Evolutionary conservation across 1,284 basidiomycete genomes (phyloP).

Genomic region (Naganishia liquefaciens): DNA sequence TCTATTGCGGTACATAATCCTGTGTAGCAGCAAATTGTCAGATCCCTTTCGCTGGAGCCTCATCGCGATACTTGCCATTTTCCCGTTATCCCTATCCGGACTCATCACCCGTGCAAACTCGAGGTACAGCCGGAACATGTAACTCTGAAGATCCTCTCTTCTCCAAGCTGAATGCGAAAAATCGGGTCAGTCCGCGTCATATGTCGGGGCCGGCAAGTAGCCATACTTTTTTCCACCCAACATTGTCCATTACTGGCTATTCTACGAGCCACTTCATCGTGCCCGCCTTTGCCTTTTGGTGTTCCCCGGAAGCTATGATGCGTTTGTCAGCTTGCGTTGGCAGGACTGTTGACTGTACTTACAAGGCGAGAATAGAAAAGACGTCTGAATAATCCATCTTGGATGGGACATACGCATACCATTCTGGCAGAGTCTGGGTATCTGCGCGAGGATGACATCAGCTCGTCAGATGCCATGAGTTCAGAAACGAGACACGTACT

Average conservation of each 20-base stretch:
- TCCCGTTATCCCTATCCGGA: conserved; percentile 56
- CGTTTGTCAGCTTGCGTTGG: not conserved
- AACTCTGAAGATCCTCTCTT: conserved; percentile 52
- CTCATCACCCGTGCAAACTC: conserved; percentile 61
- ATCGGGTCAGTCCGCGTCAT: not conserved
- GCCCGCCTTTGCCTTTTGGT: conserved; percentile 47
- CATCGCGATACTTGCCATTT: conserved; percentile 43
- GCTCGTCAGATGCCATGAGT: not conserved
- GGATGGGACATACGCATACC: conserved; percentile 55
- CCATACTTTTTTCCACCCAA: conserved; percentile 54
- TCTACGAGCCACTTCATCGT: conserved; percentile 54
- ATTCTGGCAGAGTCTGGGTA: conserved; percentile 51
- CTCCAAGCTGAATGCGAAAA: conserved; percentile 42
- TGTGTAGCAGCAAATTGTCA: not conserved
- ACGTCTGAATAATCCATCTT: conserved; percentile 56
- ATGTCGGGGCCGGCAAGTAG: not conserved
- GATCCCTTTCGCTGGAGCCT: not conserved
- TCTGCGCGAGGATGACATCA: conserved; percentile 33
- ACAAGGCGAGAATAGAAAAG: conserved; percentile 54
- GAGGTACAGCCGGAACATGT: conserved; percentile 57
- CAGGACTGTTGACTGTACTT: conserved; percentile 31
- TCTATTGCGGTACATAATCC: conserved; percentile 17
- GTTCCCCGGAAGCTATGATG: conserved; percentile 52
- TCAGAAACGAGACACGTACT: conserved; percentile 38
- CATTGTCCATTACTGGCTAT: conserved; percentile 56